Base-by-base conservation (phyloP, 176 grass and related monocot genomes). In the Elymus sibiricus region DNA sequence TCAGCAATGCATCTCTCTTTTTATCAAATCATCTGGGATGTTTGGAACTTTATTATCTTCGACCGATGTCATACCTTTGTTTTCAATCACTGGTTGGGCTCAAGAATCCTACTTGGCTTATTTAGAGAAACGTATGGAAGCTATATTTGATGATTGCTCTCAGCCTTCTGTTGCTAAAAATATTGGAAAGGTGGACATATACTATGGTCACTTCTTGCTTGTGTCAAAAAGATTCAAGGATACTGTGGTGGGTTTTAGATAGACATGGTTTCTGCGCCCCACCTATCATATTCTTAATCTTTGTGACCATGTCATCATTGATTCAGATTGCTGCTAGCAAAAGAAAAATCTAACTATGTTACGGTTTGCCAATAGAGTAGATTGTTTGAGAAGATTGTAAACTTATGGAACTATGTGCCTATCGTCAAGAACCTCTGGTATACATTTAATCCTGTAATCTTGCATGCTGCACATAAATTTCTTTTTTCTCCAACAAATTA, bases 11-110 rank as follows among this genome's bases (percentile, higher is more conserved):
- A n/a, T n/a, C n/a, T n/a, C n/a, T 22, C 9, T 42, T 42, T 98
- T 98, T 81, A 92, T 93, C 37, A 91, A 95, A 92, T 92, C 89
- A 6, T 90, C 92, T 29, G 89, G 95, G 35, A 95, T 95, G 95
- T 87, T 98, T 59, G 95, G 92, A 61, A 98, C 92, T 7, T n/a
- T 95, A 56, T 62, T 93, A 22, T 98, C 95, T 79, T 35, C 95
- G 89, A 7, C 91, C 37, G 92, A 98, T 88, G 90, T 95, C n/a
- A 21, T 93, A 42, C n/a, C 92, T 51, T 28, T 93, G 70, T 98
- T 98, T 65, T 92, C 95, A n/a, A 95, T 92, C 83, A 90, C 95
- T 69, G 53, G n/a, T 1, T 93, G 93, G 95, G 95, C 91, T 27
- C n/a, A n/a, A n/a, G 85, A 90, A 84, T 92, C 93, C 25, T 94